These are phyloP conservation scores for Leccinum boreale DNA, from an alignment of 768 basidiomycete species.

Conservation along the genomic window DNA sequence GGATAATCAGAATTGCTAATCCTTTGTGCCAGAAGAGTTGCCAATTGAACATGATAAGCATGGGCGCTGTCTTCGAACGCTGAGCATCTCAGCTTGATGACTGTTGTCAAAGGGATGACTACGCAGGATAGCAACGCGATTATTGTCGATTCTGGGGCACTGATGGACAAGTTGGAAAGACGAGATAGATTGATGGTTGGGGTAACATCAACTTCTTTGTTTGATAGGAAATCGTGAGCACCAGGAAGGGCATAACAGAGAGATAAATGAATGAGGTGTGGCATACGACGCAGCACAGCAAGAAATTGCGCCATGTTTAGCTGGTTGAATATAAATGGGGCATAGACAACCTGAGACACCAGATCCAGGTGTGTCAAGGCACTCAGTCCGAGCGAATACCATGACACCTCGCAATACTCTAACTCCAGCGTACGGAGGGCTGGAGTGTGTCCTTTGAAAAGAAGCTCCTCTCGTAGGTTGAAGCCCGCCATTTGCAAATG, in stretches of 20 bases:
- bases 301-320: slow-evolving; percentile 32
- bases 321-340: slow-evolving; percentile 8
- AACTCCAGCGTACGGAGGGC: background rate
- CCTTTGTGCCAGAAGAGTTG: background rate
- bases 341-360: slow-evolving; percentile 21
- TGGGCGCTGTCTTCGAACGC: background rate
- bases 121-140: slow-evolving; percentile 1
- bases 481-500: background rate
- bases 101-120: background rate
- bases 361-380: slow-evolving; percentile 36
- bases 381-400: background rate
- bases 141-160: slow-evolving; percentile 1
- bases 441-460: background rate
- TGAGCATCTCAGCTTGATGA: background rate
- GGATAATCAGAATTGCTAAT: background rate
- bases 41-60: background rate
- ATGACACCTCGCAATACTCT: background rate
- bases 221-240: background rate
- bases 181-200: background rate
- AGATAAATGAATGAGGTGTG: slow-evolving; percentile 30
- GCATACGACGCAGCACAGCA: slow-evolving; percentile 32
- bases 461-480: background rate
- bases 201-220: background rate
- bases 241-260: slow-evolving; percentile 32
- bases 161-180: slow-evolving; percentile 3